Conservation (phyloP, 2,329 filamentous ascomycete species). For the Colletotrichum agaves region DNA sequence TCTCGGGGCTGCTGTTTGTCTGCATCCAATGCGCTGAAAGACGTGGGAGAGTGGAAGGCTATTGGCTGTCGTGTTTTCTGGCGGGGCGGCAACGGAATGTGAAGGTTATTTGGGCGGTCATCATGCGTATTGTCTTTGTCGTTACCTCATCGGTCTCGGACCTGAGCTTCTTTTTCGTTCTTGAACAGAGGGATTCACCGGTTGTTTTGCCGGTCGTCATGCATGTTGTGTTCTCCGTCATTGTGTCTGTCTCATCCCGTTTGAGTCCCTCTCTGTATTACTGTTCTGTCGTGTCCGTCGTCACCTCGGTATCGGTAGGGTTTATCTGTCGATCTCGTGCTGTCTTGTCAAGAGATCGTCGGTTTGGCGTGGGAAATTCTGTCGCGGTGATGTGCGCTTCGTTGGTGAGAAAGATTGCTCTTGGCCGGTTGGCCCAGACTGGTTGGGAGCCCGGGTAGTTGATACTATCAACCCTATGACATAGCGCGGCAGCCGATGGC, state of each 20-base stretch:
- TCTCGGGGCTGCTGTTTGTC: conserved; percentile 7
- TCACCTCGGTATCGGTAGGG: no score
- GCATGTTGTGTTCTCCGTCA: background rate
- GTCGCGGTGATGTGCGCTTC: no score
- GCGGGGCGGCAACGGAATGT: background rate
- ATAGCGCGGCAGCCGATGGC: no score
- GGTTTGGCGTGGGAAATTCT: no score
- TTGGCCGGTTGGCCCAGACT: no score
- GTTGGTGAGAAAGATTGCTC: no score
- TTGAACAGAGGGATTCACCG: conserved; percentile 17
- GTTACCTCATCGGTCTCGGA: conserved; percentile 1
- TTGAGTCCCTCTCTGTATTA: background rate
- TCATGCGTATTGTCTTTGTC: conserved; percentile 20
- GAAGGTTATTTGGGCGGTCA: conserved; percentile 11
- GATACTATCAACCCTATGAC: no score
- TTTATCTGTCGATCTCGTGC: no score
- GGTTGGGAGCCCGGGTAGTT: no score
- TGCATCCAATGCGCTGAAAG: conserved; percentile 17
- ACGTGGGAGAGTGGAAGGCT: conserved; percentile 19
- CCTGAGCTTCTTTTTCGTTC: conserved; percentile 2
- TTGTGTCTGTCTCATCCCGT: background rate
- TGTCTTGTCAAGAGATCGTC: no score
- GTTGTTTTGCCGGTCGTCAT: conserved; percentile 5
- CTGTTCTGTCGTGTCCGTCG: background rate
- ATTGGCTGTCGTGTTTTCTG: conserved; percentile 6